phyloP scores from a whole-genome alignment of 345 rosid species.

The Camelina laxa region DNA sequence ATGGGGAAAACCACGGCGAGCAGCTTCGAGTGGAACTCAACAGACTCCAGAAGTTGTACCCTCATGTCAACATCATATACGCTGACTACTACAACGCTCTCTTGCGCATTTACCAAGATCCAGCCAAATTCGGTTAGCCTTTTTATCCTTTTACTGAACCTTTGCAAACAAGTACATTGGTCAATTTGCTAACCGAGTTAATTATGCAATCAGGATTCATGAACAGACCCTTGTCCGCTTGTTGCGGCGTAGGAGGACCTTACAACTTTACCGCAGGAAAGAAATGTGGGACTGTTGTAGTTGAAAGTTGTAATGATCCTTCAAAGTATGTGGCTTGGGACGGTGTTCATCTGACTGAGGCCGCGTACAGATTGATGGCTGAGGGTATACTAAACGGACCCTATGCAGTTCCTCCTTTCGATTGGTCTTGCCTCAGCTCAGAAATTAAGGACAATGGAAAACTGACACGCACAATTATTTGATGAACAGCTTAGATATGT shows the following conservation, averaged over 20 bases:
- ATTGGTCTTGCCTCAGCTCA: slow-evolving; percentile 27
- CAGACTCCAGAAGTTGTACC: slow-evolving; percentile 37
- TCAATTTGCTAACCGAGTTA: neutral
- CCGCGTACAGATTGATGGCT: slow-evolving; percentile 36
- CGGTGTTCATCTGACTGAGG: slow-evolving; percentile 47
- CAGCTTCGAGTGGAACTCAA: slow-evolving; percentile 45
- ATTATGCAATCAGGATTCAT: slow-evolving; percentile 40
- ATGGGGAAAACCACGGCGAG: slow-evolving; percentile 44
- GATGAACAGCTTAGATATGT: neutral
- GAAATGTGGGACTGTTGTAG: slow-evolving; percentile 30
- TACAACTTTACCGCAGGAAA: slow-evolving; percentile 40
- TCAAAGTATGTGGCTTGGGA: slow-evolving; percentile 52
- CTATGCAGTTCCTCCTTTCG: slow-evolving; percentile 18
- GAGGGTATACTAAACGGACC: slow-evolving; percentile 39
- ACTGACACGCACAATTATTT: neutral
- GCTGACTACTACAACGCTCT: slow-evolving; percentile 50
- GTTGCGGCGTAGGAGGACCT: slow-evolving; percentile 52
- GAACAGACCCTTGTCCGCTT: slow-evolving; percentile 32
- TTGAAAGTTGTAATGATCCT: slow-evolving; percentile 43
- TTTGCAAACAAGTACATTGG: neutral
- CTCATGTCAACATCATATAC: slow-evolving; percentile 49
- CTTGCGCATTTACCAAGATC: slow-evolving; percentile 33
- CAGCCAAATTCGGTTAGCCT: slow-evolving; percentile 46
- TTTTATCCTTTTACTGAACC: neutral
- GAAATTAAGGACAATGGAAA: neutral